Percentiles rank a stretch among this genome's conserved stretches.
phyloP scores from a whole-genome alignment of 2,329 filamentous ascomycete species.

The Botrytis fabae region DNA sequence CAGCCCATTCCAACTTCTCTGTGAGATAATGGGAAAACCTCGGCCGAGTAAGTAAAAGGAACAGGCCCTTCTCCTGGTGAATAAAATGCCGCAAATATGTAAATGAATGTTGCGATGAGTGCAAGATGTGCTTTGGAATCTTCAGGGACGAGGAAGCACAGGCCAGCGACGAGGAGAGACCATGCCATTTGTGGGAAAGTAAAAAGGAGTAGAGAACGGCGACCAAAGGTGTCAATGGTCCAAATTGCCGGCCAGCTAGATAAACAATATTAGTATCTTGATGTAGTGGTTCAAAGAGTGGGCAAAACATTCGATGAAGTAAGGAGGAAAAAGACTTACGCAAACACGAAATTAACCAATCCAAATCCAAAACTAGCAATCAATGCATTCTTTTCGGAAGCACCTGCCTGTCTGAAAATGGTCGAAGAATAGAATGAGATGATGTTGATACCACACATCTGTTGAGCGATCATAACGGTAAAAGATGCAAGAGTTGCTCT shows the following conservation, averaged over 20 bases:
- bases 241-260: conserved; percentile 59
- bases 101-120: conserved; percentile 61
- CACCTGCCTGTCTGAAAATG: conserved; percentile 58
- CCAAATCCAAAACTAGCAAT: conserved; percentile 66
- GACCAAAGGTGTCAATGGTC: conserved; percentile 65
- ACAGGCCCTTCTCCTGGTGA: conserved; percentile 63
- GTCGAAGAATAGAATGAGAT: conserved; percentile 74
- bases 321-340: conserved; percentile 8
- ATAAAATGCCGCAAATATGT: conserved; percentile 65
- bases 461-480: conserved; percentile 65
- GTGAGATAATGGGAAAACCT: conserved; percentile 63
- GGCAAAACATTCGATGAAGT: not conserved
- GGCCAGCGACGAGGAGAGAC: conserved; percentile 60
- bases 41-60: conserved; percentile 61
- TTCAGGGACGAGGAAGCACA: conserved; percentile 54
- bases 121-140: conserved; percentile 46
- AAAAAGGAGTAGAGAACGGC: conserved; percentile 60
- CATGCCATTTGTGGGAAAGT: conserved; percentile 68
- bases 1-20: conserved; percentile 64
- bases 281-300: no score
- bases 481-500: conserved; percentile 75
- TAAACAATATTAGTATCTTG: conserved; percentile 49
- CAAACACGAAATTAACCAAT: conserved; percentile 57
- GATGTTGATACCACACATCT: conserved; percentile 55
- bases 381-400: conserved; percentile 54